phyloP scores from a whole-genome alignment of 192 early-diverging fungal species.

The Thoreauomyces humboldtii region DNA sequence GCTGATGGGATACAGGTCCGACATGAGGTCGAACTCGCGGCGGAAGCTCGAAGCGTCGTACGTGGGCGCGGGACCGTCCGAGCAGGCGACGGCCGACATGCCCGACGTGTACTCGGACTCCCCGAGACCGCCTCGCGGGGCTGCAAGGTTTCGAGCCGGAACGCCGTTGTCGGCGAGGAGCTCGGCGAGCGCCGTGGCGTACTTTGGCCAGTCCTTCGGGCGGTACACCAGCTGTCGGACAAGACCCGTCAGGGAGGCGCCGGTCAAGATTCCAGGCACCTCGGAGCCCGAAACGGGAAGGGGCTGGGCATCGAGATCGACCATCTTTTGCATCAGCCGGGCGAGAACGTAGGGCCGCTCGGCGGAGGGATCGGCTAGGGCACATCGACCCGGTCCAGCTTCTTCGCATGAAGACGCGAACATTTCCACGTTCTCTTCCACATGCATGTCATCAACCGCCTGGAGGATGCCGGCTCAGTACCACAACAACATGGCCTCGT shows the following conservation, averaged over 20 bases:
- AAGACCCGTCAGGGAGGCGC: neutral
- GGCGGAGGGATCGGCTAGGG: conserved; percentile 12
- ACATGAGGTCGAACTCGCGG: neutral
- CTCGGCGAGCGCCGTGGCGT: neutral
- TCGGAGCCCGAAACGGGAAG: conserved; percentile 1
- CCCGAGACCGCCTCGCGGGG: neutral
- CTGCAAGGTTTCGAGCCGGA: neutral
- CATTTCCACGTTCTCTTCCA: conserved; percentile 23
- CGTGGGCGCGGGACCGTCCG: neutral
- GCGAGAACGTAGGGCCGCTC: neutral
- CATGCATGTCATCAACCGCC: neutral
- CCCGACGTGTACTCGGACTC: neutral
- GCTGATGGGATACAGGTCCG: neutral
- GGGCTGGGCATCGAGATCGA: conserved; percentile 16
- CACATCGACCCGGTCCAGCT: conserved; percentile 37
- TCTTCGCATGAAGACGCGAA: conserved; percentile 34
- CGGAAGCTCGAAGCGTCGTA: neutral
- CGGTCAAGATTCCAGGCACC: conserved; percentile 14
- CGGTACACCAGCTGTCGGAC: conserved; percentile 13
- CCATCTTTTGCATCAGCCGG: neutral
- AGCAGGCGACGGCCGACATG: neutral
- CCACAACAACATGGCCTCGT: no score
- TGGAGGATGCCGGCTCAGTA: no score
- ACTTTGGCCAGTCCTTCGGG: conserved; percentile 17
- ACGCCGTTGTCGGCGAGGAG: conserved; percentile 4